Percentiles rank a stretch among this genome's conserved stretches.
These are phyloP conservation scores for Bolboschoenus planiculmis DNA, from an alignment of 176 grass and related monocot genomes.

Conservation along the genomic window DNA sequence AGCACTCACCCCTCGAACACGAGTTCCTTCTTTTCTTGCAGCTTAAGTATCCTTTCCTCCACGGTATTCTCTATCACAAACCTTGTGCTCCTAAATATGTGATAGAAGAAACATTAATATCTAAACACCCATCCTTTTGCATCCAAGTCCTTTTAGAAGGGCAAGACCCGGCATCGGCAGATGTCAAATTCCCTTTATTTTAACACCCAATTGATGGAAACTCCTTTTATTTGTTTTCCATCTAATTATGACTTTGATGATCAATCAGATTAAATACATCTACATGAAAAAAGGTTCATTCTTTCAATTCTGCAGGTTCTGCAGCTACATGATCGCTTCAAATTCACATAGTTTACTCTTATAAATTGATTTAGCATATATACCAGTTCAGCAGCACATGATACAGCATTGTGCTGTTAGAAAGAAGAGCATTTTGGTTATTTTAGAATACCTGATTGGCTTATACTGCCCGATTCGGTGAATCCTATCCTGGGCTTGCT, in stretches of 20 bases:
- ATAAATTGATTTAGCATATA: neutral
- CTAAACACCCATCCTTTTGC: neutral
- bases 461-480: constrained; percentile 97
- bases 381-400: neutral
- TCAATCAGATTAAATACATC: neutral
- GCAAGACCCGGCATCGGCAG: neutral
- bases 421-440: neutral
- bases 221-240: neutral
- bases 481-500: constrained; percentile 88
- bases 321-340: neutral
- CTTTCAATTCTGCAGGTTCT: neutral
- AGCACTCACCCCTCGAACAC: constrained; percentile 77
- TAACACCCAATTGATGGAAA: neutral
- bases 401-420: neutral
- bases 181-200: neutral
- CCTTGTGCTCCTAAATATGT: constrained; percentile 48
- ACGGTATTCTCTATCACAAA: constrained; percentile 74
- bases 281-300: neutral
- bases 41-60: constrained; percentile 76
- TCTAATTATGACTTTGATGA: neutral
- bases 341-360: neutral
- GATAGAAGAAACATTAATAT: neutral
- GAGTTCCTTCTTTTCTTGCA: constrained; percentile 86
- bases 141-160: neutral
- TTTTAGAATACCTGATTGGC: constrained; percentile 61